phyloP scores from a whole-genome alignment of 2,329 filamentous ascomycete genomes.

The Stachybotrys chartarum region DNA sequence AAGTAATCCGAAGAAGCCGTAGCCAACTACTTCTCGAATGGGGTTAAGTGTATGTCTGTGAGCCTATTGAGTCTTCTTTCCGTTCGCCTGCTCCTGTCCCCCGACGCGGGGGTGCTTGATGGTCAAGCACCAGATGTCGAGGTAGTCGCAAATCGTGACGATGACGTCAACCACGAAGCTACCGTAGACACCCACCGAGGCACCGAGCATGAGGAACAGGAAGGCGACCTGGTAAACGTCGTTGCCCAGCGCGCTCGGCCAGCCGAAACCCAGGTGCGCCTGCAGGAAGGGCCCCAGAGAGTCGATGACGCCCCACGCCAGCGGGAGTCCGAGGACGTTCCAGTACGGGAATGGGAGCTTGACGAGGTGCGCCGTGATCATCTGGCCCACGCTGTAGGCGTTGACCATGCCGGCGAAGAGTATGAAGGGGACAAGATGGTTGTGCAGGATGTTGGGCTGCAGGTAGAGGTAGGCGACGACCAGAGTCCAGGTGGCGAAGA shows the following conservation, averaged over 20 bases:
- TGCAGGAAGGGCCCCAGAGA: slow-evolving; percentile 65
- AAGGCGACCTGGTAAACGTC: slow-evolving; percentile 86
- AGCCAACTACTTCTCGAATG: too few species aligned
- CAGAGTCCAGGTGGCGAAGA: slow-evolving; percentile 70
- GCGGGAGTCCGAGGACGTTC: slow-evolving; percentile 75
- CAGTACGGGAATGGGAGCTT: slow-evolving; percentile 83
- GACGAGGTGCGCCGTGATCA: slow-evolving; percentile 90
- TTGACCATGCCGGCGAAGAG: slow-evolving; percentile 87
- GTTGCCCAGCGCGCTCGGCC: slow-evolving; percentile 68
- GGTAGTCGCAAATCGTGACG: slow-evolving; percentile 92
- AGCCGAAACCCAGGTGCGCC: slow-evolving; percentile 54
- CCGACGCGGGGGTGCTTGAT: slow-evolving; percentile 76
- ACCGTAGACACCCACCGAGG: slow-evolving; percentile 85
- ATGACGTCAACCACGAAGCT: slow-evolving; percentile 98
- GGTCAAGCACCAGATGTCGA: slow-evolving; percentile 96
- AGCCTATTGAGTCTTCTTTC: slow-evolving; percentile 31
- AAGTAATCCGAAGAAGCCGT: too few species aligned
- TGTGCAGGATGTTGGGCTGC: slow-evolving; percentile 73
- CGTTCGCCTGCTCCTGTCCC: slow-evolving; percentile 22
- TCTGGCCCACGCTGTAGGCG: slow-evolving; percentile 89
- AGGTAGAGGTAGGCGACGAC: slow-evolving; percentile 75
- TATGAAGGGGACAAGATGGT: slow-evolving; percentile 82
- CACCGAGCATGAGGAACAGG: slow-evolving; percentile 79
- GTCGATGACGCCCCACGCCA: slow-evolving; percentile 74
- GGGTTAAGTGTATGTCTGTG: too few species aligned